Evolutionary conservation across 2,329 filamentous ascomycete species (phyloP).

Genomic region (Aspergillus chevalieri): DNA sequence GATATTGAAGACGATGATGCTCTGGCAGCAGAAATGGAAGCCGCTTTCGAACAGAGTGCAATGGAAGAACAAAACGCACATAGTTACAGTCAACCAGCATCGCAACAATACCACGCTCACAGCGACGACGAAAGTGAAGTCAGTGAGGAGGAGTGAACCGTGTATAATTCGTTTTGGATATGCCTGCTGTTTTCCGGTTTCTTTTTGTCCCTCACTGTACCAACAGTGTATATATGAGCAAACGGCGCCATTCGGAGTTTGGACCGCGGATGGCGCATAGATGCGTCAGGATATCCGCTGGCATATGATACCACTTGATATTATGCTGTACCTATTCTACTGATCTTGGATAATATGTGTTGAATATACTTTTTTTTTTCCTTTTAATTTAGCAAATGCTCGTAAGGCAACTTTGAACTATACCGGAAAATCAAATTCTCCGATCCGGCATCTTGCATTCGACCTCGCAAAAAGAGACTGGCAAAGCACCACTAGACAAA

Average conservation of each 20-base stretch:
- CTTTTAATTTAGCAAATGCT: background rate
- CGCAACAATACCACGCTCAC: slow-evolving; percentile 25
- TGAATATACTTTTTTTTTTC: background rate
- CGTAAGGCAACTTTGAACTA: background rate
- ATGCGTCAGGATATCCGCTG: background rate
- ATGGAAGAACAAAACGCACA: slow-evolving; percentile 39
- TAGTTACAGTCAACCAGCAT: slow-evolving; percentile 25
- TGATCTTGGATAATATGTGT: background rate
- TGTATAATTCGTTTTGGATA: background rate
- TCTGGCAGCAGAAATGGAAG: slow-evolving; percentile 54
- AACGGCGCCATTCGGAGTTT: slow-evolving; percentile 12
- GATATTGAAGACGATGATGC: slow-evolving; percentile 44
- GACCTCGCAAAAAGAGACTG: background rate
- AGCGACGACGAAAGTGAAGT: slow-evolving; percentile 58
- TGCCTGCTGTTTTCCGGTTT: background rate
- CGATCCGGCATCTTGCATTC: slow-evolving; percentile 2
- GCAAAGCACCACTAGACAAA: background rate
- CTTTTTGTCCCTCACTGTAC: background rate
- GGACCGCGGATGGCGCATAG: slow-evolving; percentile 5
- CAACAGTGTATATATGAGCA: slow-evolving; percentile 8
- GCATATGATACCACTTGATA: slow-evolving; percentile 11
- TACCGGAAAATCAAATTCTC: slow-evolving; percentile 13
- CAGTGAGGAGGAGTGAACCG: slow-evolving; percentile 56
- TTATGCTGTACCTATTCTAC: background rate
- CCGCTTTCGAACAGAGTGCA: slow-evolving; percentile 43